Conservation (phyloP, 805 yeast species). For the Ogataea zsoltii region DNA sequence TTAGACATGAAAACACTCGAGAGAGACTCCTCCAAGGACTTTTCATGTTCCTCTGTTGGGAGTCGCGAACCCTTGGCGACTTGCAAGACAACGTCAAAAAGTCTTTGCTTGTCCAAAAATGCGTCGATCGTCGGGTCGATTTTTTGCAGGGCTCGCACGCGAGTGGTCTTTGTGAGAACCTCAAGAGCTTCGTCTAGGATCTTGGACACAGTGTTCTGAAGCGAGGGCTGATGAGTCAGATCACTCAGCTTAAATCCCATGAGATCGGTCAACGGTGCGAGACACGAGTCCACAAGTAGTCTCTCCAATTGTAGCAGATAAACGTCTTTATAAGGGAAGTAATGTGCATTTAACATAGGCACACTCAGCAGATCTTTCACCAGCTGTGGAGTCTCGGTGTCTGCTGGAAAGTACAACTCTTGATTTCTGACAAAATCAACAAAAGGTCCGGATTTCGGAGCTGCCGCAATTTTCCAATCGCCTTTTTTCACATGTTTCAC, state of each 20-base stretch:
- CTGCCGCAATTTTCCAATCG: conserved; percentile 21
- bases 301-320: conserved; percentile 24
- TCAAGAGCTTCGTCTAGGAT: conserved; percentile 19
- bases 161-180: conserved; percentile 9
- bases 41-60: no score
- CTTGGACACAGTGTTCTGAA: conserved; percentile 8
- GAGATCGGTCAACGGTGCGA: conserved; percentile 19
- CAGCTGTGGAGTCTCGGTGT: conserved; percentile 16
- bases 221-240: conserved; percentile 1
- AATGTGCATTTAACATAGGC: conserved; percentile 21
- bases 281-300: conserved; percentile 24
- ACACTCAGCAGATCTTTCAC: conserved; percentile 12
- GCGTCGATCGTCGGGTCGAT: conserved; percentile 19
- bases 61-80: conserved; percentile 1
- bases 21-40: not conserved
- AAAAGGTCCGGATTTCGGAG: conserved; percentile 13
- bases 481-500: conserved; percentile 27
- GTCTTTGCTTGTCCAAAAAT: conserved; percentile 18
- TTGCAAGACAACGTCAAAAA: conserved; percentile 13
- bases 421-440: conserved; percentile 8
- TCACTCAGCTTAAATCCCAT: conserved; percentile 8
- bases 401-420: conserved; percentile 13
- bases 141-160: conserved; percentile 7
- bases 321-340: conserved; percentile 22
- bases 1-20: conserved; percentile 8